Base-by-base conservation (phyloP, 2,329 filamentous ascomycete genomes). In the Kalaharituber pfeilii region DNA sequence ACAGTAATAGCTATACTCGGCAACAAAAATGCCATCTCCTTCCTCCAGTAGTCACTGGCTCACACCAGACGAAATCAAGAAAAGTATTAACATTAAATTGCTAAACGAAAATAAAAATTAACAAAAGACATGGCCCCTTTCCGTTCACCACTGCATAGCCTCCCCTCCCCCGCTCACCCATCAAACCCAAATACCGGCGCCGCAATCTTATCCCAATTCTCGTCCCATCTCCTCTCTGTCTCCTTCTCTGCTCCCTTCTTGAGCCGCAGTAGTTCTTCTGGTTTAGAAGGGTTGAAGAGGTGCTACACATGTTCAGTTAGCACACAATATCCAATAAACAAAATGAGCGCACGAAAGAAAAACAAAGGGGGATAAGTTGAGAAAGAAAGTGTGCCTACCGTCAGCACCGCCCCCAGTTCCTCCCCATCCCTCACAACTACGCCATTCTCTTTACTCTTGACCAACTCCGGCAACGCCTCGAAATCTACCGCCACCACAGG, bases 401-500 rank as follows among this genome's bases (percentile, higher is more conserved):
- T 52, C 9, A 96, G 67, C 11, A 83, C 74, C 3, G 70, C 67
- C 0, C 76, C 72, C 49, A 98, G 70, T 63, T 86, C 78, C 11
- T 74, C 71, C 0, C 81, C 74, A 51, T 78, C 85, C 60, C 78
- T 78, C 65, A 98, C 98, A 0, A 91, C 88, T 62, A 78, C 77
- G 1, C 91, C 91, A 66, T 96, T 96, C 36, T 80, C 73, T 0
- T 84, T 83, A 64, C 96, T 88, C 52, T 77, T 82, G 25, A 98
- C 84, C n/a, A 98, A 72, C 70, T 98, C 91, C 2, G 78, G 73
- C 75, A 94, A 94, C 58, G 88, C 89, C 65, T 88, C 81, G 65
- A 94, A 98, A 1, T 77, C 76, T 25, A 78, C 78, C 75, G 91
- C 96, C 0, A 82, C 81, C 0, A 98, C 91, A 0, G 91, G 91